phyloP scores from a whole-genome alignment of 495 filamentous ascomycete species.

The Penicillium subrubescens region DNA sequence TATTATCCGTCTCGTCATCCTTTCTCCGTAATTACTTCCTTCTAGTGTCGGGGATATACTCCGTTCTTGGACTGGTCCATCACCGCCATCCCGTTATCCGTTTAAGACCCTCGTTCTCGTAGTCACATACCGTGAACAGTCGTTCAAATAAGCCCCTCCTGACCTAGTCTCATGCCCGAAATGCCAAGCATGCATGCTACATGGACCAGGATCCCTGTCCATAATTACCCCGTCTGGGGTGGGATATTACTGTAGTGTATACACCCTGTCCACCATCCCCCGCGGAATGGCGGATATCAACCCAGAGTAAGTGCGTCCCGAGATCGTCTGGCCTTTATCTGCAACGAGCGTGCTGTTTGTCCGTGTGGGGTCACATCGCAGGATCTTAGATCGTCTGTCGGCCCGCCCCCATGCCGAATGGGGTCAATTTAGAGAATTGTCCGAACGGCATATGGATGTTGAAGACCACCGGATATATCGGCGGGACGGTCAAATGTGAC shows the following conservation, averaged over 20 bases:
- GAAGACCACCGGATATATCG: background rate
- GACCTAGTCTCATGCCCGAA: conserved; percentile 6
- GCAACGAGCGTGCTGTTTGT: background rate
- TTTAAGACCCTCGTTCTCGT: background rate
- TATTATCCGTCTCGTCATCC: background rate
- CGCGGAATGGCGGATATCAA: background rate
- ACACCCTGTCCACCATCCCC: background rate
- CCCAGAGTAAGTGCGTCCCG: conserved; percentile 14
- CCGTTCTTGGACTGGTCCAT: background rate
- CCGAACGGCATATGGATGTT: conserved; percentile 7
- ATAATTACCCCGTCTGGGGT: background rate
- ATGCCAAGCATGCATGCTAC: conserved; percentile 1
- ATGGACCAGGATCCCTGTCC: background rate
- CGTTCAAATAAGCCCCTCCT: conserved; percentile 1
- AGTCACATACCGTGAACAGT: background rate
- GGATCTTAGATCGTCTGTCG: conserved; percentile 10
- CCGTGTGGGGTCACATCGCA: conserved; percentile 21
- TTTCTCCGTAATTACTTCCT: background rate
- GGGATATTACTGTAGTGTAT: too few relatives aligned
- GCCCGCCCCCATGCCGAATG: background rate
- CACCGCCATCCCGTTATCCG: background rate
- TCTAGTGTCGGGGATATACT: background rate
- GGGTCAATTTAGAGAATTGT: background rate
- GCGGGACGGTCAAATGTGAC: background rate
- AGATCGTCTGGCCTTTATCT: conserved; percentile 13